A percentile compares a stretch with the other conserved stretches of the same genome.
Conservation (phyloP, 129 eudicot species). For the Flaveria sonorensis region DNA sequence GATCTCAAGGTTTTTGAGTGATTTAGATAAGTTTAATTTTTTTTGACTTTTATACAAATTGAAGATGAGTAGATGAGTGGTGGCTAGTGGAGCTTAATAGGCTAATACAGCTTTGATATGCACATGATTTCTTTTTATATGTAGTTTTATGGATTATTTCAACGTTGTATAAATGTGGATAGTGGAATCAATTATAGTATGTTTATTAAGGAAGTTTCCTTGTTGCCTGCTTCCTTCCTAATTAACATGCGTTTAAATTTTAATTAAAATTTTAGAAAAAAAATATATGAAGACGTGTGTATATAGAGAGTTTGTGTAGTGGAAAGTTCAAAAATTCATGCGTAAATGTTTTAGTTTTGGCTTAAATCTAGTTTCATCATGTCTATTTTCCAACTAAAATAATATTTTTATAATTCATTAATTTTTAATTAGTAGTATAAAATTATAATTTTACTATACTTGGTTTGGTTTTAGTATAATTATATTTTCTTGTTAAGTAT, state of each 20-base stretch:
- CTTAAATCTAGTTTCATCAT: too few relatives aligned
- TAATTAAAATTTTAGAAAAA: too few relatives aligned
- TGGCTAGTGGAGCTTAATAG: constrained; percentile 27
- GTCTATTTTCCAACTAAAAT: too few relatives aligned
- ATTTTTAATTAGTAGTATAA: too few relatives aligned
- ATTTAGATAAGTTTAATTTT: not conserved
- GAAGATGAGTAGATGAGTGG: constrained; percentile 12
- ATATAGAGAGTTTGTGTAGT: too few relatives aligned
- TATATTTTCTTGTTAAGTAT: too few relatives aligned
- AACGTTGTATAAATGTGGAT: constrained; percentile 19
- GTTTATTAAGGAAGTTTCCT: constrained; percentile 33
- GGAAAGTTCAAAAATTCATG: too few relatives aligned
- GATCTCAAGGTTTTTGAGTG: constrained; percentile 30
- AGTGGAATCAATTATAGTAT: constrained; percentile 21
- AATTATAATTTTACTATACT: too few relatives aligned
- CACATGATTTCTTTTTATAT: constrained; percentile 35
- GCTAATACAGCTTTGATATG: constrained; percentile 38
- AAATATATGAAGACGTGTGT: too few relatives aligned
- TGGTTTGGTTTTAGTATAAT: too few relatives aligned
- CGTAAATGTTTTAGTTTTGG: too few relatives aligned
- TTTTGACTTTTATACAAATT: not conserved
- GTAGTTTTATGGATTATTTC: not conserved
- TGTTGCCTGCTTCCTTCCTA: constrained; percentile 18
- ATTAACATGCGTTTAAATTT: not conserved
- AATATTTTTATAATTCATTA: too few relatives aligned